Percentiles rank a stretch among this genome's conserved stretches.
Conservation (phyloP, 2,329 filamentous ascomycete species). For the Colletotrichum abscissum region DNA sequence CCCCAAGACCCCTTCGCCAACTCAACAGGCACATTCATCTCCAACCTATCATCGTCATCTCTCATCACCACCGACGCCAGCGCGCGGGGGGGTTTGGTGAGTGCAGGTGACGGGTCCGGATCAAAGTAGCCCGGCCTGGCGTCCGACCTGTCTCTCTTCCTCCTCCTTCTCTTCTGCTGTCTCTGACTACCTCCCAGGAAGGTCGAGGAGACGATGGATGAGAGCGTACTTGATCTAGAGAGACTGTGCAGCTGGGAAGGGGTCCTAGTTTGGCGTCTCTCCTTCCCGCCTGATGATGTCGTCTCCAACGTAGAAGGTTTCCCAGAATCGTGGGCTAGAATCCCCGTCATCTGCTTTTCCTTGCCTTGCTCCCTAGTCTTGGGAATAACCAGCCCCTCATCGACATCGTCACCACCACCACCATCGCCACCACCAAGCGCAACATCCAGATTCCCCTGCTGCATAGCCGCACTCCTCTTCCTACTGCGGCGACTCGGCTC, state of each 20-base stretch:
- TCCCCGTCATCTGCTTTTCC: background rate
- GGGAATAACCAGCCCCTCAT: background rate
- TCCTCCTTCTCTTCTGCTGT: conserved; percentile 9
- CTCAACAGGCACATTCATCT: conserved; percentile 33
- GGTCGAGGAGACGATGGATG: background rate
- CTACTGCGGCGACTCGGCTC: background rate
- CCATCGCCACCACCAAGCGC: background rate
- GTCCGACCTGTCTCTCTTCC: conserved; percentile 13
- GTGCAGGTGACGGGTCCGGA: background rate
- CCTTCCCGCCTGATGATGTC: background rate
- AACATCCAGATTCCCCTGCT: background rate
- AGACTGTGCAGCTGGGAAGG: background rate
- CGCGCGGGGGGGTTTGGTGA: background rate
- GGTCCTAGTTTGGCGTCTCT: background rate
- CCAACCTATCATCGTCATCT: conserved; percentile 7
- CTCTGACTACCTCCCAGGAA: background rate
- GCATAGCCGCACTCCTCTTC: background rate
- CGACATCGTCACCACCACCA: background rate
- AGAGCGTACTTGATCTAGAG: conserved; percentile 2
- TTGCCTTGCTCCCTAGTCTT: background rate
- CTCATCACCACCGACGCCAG: background rate
- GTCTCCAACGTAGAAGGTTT: background rate
- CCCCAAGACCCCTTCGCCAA: conserved; percentile 1
- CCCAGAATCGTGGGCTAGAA: too few species aligned
- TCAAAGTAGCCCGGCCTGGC: conserved; percentile 32